Base-by-base conservation (phyloP, 2,329 filamentous ascomycete genomes). In the Colletotrichum agaves region DNA sequence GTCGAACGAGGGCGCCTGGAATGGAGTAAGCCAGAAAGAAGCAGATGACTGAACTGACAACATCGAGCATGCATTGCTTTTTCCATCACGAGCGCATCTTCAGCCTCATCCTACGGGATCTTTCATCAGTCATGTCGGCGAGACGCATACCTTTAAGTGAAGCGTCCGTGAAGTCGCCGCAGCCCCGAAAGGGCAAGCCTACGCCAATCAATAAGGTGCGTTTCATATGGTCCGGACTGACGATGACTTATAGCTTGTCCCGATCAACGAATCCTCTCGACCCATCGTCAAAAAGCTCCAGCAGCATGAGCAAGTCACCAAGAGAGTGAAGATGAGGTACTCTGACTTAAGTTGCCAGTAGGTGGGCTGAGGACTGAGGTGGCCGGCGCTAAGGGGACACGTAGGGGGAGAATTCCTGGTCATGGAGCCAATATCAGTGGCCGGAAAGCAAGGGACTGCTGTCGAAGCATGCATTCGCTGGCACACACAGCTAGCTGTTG, bases 221-320 rank as follows among this genome's bases (percentile, higher is more conserved):
- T 69, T 84, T 50, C 84, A 84, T 59, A 84, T 84, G 73, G 84
- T 82, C 6, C 76, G 81, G 73, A 82, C 72, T 21, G 74, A 75
- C 17, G 75, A 77, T 47, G 65, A 74, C 21, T 69, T 75, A 31
- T 71, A 74, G 15, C 58, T 79, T 53, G 70, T 74, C 2, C 72
- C 76, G 1, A 70, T 78, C 0, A 46, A 62, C 10, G 70, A 78
- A 63, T 75, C 71, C 10, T 73, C 72, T 1, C n/a, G n/a, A n/a
- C n/a, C n/a, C n/a, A n/a, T n/a, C n/a, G n/a, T n/a, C n/a, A n/a
- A n/a, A n/a, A n/a, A n/a, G n/a, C n/a, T n/a, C n/a, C n/a, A n/a
- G n/a, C n/a, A n/a, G n/a, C n/a, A n/a, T 10, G 70, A 71, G 33
- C n/a, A n/a, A n/a, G 57, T 69, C 21, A 39, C 70, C 13, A 69